Evolutionary conservation across 2,329 filamentous ascomycete species (phyloP).

Genomic region (Botryosphaeria dothidea): DNA sequence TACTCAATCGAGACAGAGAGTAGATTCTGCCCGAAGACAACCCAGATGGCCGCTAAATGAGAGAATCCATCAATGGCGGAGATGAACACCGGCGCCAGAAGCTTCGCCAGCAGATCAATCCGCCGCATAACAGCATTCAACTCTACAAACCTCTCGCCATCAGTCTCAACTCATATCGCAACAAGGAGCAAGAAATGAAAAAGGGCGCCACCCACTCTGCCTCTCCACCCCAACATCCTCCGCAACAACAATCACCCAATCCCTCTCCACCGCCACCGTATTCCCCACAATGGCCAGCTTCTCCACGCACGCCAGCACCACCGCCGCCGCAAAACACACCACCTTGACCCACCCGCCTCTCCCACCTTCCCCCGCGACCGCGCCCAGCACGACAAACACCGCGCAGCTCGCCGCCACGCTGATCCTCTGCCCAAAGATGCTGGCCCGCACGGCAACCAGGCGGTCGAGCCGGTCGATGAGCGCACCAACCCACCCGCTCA

Average conservation of each 20-base stretch:
- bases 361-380: neutral
- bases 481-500: constrained; percentile 60
- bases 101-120: constrained; percentile 61
- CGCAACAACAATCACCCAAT: constrained; percentile 64
- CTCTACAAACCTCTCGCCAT: neutral
- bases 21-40: constrained; percentile 53
- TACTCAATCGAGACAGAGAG: constrained; percentile 55
- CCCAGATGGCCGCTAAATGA: constrained; percentile 49
- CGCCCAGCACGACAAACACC: neutral
- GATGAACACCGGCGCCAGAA: constrained; percentile 55
- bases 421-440: neutral
- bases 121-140: constrained; percentile 62
- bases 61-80: constrained; percentile 53
- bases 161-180: neutral
- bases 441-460: constrained; percentile 29
- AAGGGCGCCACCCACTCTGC: constrained; percentile 31
- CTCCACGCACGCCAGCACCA: constrained; percentile 65
- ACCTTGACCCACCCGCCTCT: too few species aligned
- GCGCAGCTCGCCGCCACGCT: neutral
- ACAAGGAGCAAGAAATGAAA: neutral
- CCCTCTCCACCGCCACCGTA: constrained; percentile 67
- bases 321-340: constrained; percentile 20
- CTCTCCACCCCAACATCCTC: constrained; percentile 24
- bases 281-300: constrained; percentile 68
- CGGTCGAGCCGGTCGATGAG: constrained; percentile 53